phyloP scores from a whole-genome alignment of 2,329 filamentous ascomycete species.

The Sarocladium kiliense region DNA sequence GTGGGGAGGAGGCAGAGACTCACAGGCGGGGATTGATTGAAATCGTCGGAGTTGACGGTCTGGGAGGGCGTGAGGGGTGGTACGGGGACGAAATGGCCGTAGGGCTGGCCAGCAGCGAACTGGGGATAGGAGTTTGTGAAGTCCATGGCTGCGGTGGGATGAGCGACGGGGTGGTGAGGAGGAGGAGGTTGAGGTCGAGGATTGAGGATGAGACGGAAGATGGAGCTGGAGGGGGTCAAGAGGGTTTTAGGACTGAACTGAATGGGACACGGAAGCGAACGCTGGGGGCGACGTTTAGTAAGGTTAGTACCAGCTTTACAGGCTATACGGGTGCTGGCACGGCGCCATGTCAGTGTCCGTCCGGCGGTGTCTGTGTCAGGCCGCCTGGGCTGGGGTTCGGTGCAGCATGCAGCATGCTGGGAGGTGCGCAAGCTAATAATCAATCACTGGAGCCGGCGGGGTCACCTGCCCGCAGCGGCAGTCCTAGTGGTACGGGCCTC shows the following conservation, averaged over 20 bases:
- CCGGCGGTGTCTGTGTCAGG: too few relatives aligned
- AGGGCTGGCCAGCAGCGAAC: slow-evolving; percentile 44
- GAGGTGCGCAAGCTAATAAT: too few relatives aligned
- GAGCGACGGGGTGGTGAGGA: not conserved
- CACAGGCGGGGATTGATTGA: slow-evolving; percentile 51
- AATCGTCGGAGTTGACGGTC: slow-evolving; percentile 50
- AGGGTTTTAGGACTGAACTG: not conserved
- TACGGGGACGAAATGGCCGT: slow-evolving; percentile 50
- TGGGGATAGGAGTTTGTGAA: slow-evolving; percentile 39
- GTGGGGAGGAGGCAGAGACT: slow-evolving; percentile 28
- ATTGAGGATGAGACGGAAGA: not conserved
- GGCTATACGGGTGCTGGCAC: too few relatives aligned
- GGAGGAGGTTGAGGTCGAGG: not conserved
- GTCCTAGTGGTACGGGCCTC: too few relatives aligned
- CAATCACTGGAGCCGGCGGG: too few relatives aligned
- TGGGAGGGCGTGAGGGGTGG: slow-evolving; percentile 50
- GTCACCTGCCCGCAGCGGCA: too few relatives aligned
- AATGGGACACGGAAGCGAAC: too few relatives aligned
- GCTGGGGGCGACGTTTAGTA: not conserved
- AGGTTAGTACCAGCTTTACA: not conserved
- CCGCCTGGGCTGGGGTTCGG: too few relatives aligned
- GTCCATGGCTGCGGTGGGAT: slow-evolving; percentile 37
- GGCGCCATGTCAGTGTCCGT: too few relatives aligned
- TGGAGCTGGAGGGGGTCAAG: not conserved
- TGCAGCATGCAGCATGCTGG: too few relatives aligned